Conservation (phyloP, 2,329 filamentous ascomycete genomes). For the Colletotrichum theobromicola region DNA sequence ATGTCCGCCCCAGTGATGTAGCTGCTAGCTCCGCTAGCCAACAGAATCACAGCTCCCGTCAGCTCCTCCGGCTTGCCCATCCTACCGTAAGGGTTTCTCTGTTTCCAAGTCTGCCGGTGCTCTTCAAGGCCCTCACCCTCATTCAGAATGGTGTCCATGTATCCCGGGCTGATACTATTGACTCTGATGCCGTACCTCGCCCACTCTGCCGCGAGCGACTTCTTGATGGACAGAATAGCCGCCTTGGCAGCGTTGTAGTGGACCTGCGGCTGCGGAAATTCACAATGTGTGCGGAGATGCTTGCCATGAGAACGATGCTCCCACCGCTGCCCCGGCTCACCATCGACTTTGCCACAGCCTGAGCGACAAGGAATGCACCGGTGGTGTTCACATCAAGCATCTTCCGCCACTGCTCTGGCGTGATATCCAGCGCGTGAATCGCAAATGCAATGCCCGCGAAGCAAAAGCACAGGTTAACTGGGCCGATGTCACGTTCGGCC, state of each 20-base stretch:
- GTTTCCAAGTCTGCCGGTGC: slow-evolving; percentile 59
- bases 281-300: not conserved
- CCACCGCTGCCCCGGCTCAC: not conserved
- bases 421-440: not conserved
- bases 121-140: slow-evolving; percentile 63
- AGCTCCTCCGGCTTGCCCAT: slow-evolving; percentile 70
- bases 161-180: not conserved
- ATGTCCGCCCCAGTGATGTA: not conserved
- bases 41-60: slow-evolving; percentile 63
- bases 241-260: not conserved
- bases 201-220: not conserved
- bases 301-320: not conserved
- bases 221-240: not conserved
- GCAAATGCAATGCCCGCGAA: not conserved
- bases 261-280: not conserved
- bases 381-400: not conserved
- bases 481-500: not conserved
- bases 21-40: not conserved
- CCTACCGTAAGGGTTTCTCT: slow-evolving; percentile 65
- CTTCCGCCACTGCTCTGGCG: not conserved
- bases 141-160: slow-evolving; percentile 65
- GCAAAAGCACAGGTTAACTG: not conserved
- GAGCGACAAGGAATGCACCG: not conserved
- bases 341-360: not conserved
- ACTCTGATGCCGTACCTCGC: not conserved